phyloP scores from a whole-genome alignment of 2,329 filamentous ascomycete species.

The Trichoderma koningii region DNA sequence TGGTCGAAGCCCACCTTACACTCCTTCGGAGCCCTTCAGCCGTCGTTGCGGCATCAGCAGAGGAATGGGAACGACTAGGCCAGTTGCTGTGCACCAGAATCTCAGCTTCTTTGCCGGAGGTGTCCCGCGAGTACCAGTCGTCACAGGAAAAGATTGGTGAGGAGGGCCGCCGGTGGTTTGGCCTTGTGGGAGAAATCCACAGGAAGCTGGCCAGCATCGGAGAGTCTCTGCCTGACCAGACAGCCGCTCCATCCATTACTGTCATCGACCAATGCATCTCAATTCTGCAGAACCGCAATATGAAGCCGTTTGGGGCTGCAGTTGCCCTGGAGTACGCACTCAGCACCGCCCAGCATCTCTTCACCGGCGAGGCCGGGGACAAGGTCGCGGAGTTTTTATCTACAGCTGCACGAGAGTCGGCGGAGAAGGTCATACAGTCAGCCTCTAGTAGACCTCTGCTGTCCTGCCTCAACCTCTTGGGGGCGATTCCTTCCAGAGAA shows the following conservation, averaged over 20 bases:
- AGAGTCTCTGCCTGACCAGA: slow-evolving; percentile 36
- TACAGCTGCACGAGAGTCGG: slow-evolving; percentile 56
- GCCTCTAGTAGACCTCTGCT: slow-evolving; percentile 69
- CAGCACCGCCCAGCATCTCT: slow-evolving; percentile 46
- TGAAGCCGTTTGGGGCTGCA: slow-evolving; percentile 60
- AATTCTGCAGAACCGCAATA: slow-evolving; percentile 53
- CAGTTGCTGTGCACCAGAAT: slow-evolving; percentile 65
- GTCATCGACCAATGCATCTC: slow-evolving; percentile 43
- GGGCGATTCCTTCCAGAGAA: slow-evolving; percentile 45
- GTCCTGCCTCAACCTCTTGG: slow-evolving; percentile 62
- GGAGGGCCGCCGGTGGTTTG: slow-evolving; percentile 68
- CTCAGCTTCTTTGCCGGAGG: slow-evolving; percentile 75
- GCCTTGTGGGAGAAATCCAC: slow-evolving; percentile 54
- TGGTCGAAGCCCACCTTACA: slow-evolving; percentile 53
- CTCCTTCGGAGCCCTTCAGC: slow-evolving; percentile 45
- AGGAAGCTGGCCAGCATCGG: slow-evolving; percentile 34
- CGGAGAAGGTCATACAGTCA: slow-evolving; percentile 63
- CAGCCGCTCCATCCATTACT: slow-evolving; percentile 35
- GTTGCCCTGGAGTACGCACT: slow-evolving; percentile 46
- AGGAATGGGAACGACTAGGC: slow-evolving; percentile 65
- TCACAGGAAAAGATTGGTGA: slow-evolving; percentile 71
- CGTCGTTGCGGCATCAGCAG: slow-evolving; percentile 52
- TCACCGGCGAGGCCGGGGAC: slow-evolving; percentile 38
- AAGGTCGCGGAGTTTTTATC: slow-evolving; percentile 49
- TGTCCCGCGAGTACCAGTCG: slow-evolving; percentile 72